phyloP scores from a whole-genome alignment of 108 stramenopile genomes.

The Discostella pseudostelligera region DNA sequence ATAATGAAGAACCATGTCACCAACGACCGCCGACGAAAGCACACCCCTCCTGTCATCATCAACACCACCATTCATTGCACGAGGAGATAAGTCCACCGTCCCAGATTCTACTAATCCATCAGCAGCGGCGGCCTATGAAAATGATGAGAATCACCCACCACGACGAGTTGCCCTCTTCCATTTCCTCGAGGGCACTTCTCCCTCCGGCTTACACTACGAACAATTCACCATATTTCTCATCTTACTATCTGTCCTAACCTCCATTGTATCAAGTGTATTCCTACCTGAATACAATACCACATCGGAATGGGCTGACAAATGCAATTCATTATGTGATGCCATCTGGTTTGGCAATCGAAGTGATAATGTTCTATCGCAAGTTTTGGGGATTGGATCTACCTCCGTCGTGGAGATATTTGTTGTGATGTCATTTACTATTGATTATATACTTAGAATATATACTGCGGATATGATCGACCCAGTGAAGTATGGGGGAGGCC shows the following conservation, averaged over 20 bases:
- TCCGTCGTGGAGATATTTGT: constrained; percentile 63
- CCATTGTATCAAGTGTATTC: constrained; percentile 72
- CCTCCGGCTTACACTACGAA: constrained; percentile 71
- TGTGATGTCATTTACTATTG: constrained; percentile 75
- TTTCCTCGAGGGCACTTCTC: constrained; percentile 80
- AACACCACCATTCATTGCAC: too few relatives aligned
- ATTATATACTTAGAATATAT: constrained; percentile 76
- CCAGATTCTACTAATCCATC: not conserved
- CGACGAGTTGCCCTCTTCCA: constrained; percentile 42
- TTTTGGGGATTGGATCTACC: constrained; percentile 63
- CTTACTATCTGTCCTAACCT: constrained; percentile 74
- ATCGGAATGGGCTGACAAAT: constrained; percentile 33
- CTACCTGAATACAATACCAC: constrained; percentile 69
- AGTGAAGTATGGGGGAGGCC: constrained; percentile 40
- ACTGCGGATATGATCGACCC: constrained; percentile 58
- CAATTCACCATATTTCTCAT: constrained; percentile 78
- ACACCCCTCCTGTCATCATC: too few relatives aligned
- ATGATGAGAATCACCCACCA: not conserved
- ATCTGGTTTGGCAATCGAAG: constrained; percentile 75
- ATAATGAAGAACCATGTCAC: too few relatives aligned
- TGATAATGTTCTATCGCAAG: constrained; percentile 54
- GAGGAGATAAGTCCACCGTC: too few relatives aligned
- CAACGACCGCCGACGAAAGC: too few relatives aligned
- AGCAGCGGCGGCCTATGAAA: not conserved
- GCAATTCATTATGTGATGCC: constrained; percentile 62